Conservation (phyloP, 148 eudicot genomes). For the Bassia scoparia region DNA sequence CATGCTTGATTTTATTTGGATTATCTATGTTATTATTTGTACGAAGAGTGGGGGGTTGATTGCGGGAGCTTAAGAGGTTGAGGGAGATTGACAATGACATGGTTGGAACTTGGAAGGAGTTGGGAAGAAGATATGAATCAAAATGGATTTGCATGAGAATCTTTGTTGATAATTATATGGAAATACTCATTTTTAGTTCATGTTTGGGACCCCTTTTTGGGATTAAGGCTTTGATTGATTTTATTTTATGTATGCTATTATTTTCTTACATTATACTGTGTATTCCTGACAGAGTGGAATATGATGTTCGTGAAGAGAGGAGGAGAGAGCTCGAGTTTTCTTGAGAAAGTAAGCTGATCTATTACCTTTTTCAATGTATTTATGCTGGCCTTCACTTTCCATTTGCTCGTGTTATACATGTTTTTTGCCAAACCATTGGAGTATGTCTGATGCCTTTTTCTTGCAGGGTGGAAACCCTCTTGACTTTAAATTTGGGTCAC, state of each 20-base stretch:
- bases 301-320: constrained; percentile 71
- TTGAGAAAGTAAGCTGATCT: constrained; percentile 69
- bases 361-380: not conserved
- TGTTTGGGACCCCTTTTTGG: too few species aligned
- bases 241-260: not conserved
- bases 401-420: constrained; percentile 1
- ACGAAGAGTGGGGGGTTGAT: too few species aligned
- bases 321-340: constrained; percentile 91
- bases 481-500: constrained; percentile 67
- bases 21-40: too few species aligned
- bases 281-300: constrained; percentile 66
- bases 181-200: too few species aligned
- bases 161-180: too few species aligned
- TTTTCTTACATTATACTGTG: constrained; percentile 16
- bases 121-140: too few species aligned
- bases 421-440: constrained; percentile 7
- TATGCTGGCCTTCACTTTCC: constrained; percentile 12
- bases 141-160: too few species aligned
- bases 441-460: constrained; percentile 13
- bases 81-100: too few species aligned
- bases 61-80: too few species aligned
- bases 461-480: constrained; percentile 93
- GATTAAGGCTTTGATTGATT: too few species aligned
- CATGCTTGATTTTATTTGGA: constrained; percentile 6
- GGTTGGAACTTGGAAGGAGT: too few species aligned